phyloP scores from a whole-genome alignment of 78 protist genomes.

The Pigoraptor vietnamica region DNA sequence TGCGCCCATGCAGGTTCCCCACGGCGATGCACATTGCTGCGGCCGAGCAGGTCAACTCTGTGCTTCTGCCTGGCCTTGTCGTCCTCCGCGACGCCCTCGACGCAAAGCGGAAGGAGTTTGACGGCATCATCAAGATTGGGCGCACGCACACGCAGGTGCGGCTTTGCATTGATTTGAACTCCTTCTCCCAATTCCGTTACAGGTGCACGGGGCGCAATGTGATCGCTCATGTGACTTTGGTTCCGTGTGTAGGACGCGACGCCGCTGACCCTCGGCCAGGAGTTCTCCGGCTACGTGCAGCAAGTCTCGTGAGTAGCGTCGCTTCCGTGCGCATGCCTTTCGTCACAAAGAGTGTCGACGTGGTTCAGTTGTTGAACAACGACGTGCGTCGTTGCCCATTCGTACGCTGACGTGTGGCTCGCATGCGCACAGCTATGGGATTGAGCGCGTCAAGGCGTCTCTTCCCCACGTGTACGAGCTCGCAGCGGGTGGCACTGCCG shows the following conservation, averaged over 20 bases:
- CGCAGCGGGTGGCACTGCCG: conserved; percentile 89
- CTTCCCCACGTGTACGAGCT: conserved; percentile 57
- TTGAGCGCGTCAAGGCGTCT: conserved; percentile 45
- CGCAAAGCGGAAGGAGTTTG: conserved; percentile 19
- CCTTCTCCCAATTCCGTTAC: too few relatives aligned
- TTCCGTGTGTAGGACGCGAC: conserved; percentile 77
- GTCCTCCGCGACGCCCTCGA: not conserved
- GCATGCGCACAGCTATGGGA: conserved; percentile 50
- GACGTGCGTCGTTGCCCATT: too few relatives aligned
- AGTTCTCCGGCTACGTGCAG: conserved; percentile 75
- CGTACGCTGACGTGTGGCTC: too few relatives aligned
- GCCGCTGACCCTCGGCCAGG: conserved; percentile 93
- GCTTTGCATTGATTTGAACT: too few relatives aligned
- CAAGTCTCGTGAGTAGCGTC: conserved; percentile 23
- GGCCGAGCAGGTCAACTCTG: conserved; percentile 19
- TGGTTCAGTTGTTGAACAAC: too few relatives aligned
- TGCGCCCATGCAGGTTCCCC: conserved; percentile 62
- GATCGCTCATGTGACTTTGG: not conserved
- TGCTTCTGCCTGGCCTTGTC: not conserved
- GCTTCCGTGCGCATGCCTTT: conserved; percentile 31
- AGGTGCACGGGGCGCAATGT: not conserved
- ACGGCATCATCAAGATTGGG: conserved; percentile 81
- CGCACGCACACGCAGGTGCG: conserved; percentile 72
- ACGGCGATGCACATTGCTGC: conserved; percentile 93
- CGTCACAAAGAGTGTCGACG: too few relatives aligned